Conservation (phyloP, 441 rosid genomes). For the Euphorbia schlechtendalii region DNA sequence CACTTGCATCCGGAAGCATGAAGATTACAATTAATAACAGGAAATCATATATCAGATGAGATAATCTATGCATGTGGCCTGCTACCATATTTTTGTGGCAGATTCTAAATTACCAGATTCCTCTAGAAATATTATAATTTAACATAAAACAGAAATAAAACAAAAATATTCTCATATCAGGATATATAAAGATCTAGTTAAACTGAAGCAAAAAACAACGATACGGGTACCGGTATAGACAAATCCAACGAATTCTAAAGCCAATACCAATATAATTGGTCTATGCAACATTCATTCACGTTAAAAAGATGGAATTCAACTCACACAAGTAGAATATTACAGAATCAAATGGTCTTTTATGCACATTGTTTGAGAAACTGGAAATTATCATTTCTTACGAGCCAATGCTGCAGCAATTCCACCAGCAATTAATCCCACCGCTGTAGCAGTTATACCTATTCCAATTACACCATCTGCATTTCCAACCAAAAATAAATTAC, state of each 20-base stretch:
- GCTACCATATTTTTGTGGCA: too few species aligned
- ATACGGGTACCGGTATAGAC: background rate
- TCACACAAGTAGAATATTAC: too few species aligned
- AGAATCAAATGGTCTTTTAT: background rate
- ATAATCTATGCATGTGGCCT: too few species aligned
- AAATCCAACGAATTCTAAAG: background rate
- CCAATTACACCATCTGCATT: conserved; percentile 95
- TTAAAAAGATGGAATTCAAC: too few species aligned
- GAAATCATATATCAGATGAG: too few species aligned
- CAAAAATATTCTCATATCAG: too few species aligned
- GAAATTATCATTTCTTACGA: conserved; percentile 58
- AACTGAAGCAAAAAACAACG: background rate
- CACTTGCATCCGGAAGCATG: too few species aligned
- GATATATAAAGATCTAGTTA: background rate
- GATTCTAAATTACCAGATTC: too few species aligned
- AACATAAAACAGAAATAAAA: too few species aligned
- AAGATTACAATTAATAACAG: too few species aligned
- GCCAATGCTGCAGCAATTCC: conserved; percentile 82
- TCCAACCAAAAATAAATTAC: conserved; percentile 8
- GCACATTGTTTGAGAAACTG: background rate
- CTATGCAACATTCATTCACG: too few species aligned
- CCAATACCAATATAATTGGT: background rate
- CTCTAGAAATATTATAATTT: too few species aligned
- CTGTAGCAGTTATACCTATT: conserved; percentile 86
- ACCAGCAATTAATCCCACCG: conserved; percentile 79